A percentile compares a stretch with the other conserved stretches of the same genome.
phyloP scores from a whole-genome alignment of 129 eudicot genomes.

The Centrapalus pauciflorus region DNA sequence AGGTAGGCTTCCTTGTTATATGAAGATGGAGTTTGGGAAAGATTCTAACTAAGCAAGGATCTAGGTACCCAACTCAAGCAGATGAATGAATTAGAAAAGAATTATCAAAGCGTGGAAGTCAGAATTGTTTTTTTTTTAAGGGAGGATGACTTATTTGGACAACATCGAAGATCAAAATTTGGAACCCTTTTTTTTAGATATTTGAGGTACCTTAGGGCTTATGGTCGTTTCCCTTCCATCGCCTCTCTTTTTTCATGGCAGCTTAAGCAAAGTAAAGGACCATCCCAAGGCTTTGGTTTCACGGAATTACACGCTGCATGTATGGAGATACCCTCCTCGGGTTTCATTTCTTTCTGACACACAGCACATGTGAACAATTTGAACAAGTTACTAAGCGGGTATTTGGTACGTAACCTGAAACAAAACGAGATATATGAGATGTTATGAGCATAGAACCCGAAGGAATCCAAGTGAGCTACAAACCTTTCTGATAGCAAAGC shows the following conservation, averaged over 20 bases:
- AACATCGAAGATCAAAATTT: no score
- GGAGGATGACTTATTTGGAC: no score
- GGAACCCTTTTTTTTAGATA: no score
- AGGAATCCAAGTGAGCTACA: neutral
- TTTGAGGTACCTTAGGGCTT: constrained; percentile 60
- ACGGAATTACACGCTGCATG: constrained; percentile 41
- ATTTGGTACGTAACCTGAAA: constrained; percentile 76
- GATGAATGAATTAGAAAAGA: constrained; percentile 28
- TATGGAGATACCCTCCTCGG: constrained; percentile 91
- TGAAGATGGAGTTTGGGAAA: constrained; percentile 27
- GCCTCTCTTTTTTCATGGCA: constrained; percentile 98
- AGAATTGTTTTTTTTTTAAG: no score
- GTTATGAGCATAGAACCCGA: neutral
- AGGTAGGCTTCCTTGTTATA: constrained; percentile 30
- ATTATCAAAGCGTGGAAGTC: constrained; percentile 28
- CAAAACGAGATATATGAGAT: constrained; percentile 2
- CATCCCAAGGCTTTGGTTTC: constrained; percentile 93
- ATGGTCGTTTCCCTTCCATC: constrained; percentile 95
- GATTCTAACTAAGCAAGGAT: constrained; percentile 3
- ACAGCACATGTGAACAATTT: constrained; percentile 86
- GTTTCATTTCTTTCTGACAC: constrained; percentile 90
- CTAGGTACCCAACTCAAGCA: constrained; percentile 21
- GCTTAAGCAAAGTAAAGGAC: constrained; percentile 88
- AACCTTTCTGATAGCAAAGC: constrained; percentile 93
- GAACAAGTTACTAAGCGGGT: constrained; percentile 90